Percentiles rank a stretch among this genome's conserved stretches.
phyloP scores from a whole-genome alignment of 2,329 filamentous ascomycete species.

The Colletotrichum sp. region DNA sequence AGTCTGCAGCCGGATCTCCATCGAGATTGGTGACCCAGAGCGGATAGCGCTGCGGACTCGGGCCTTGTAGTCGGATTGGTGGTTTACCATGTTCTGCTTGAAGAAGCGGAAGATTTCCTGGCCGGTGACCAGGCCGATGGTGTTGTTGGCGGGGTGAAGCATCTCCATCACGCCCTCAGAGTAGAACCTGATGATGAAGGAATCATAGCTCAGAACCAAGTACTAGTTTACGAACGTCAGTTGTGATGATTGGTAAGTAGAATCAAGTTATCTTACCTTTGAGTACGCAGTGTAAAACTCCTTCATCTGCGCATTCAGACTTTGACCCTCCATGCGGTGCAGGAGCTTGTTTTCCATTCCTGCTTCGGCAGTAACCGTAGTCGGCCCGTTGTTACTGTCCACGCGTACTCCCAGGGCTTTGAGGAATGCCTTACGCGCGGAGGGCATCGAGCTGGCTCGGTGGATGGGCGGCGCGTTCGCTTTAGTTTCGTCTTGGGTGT shows the following conservation, averaged over 20 bases:
- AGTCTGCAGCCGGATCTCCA: constrained; percentile 30
- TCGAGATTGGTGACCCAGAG: constrained; percentile 35
- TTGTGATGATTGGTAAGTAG: accelerated
- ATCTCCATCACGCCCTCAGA: constrained; percentile 27
- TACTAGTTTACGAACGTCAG: constrained; percentile 11
- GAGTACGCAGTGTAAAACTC: constrained; percentile 33
- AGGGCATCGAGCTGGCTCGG: background rate
- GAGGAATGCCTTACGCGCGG: constrained; percentile 6
- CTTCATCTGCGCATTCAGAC: constrained; percentile 29
- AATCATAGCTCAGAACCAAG: constrained; percentile 27
- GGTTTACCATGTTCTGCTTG: constrained; percentile 27
- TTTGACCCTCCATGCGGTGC: constrained; percentile 29
- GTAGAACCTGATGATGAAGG: constrained; percentile 28
- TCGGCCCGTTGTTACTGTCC: background rate
- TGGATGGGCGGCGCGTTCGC: background rate
- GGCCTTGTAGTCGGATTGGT: constrained; percentile 27
- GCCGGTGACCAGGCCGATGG: constrained; percentile 24
- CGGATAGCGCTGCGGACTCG: constrained; percentile 23
- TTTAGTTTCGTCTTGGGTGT: background rate
- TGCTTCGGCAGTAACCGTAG: background rate
- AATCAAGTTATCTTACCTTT: constrained; percentile 15
- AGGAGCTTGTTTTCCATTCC: constrained; percentile 30
- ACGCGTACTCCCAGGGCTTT: constrained; percentile 1
- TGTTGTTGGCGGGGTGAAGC: constrained; percentile 28
- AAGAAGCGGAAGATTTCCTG: constrained; percentile 31